These are phyloP conservation scores for Cordyceps farinosa DNA, from an alignment of 2,329 filamentous ascomycete genomes.

Conservation along the genomic window DNA sequence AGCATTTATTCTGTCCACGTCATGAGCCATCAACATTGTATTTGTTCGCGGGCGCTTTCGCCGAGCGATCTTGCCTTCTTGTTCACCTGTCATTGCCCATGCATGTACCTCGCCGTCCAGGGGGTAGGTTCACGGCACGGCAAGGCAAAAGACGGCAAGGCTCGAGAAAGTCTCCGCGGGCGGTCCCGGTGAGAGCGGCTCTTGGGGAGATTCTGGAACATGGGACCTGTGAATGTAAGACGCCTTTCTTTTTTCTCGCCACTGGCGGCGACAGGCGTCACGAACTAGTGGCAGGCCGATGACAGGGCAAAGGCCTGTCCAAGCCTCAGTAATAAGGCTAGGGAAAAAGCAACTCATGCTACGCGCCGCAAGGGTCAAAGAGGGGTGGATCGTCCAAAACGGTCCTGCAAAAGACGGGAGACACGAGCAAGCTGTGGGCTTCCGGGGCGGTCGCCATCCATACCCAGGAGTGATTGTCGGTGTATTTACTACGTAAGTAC, in stretches of 20 bases:
- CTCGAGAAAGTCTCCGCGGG: not conserved
- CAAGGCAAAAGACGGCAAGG: not conserved
- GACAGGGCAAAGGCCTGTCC: not conserved
- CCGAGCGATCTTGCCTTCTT: not conserved
- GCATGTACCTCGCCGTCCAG: not conserved
- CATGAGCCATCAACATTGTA: not conserved
- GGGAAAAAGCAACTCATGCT: not conserved
- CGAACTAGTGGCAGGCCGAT: not conserved
- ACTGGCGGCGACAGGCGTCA: not conserved
- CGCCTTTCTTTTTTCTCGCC: not conserved
- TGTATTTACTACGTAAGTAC: not conserved
- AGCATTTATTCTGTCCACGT: not conserved
- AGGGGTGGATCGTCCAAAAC: not conserved
- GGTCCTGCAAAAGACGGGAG: not conserved
- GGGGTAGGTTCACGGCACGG: not conserved
- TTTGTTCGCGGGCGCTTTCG: not conserved
- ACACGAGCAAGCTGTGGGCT: not conserved
- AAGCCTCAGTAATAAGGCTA: not conserved
- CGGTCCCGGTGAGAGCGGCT: not conserved
- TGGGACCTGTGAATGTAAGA: not conserved
- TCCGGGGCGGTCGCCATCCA: not conserved
- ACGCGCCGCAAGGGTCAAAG: not conserved
- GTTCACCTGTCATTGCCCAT: not conserved
- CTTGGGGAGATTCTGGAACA: not conserved
- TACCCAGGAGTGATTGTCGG: not conserved